Base-by-base conservation (phyloP, 768 basidiomycete genomes). In the Filobasidium floriforme region DNA sequence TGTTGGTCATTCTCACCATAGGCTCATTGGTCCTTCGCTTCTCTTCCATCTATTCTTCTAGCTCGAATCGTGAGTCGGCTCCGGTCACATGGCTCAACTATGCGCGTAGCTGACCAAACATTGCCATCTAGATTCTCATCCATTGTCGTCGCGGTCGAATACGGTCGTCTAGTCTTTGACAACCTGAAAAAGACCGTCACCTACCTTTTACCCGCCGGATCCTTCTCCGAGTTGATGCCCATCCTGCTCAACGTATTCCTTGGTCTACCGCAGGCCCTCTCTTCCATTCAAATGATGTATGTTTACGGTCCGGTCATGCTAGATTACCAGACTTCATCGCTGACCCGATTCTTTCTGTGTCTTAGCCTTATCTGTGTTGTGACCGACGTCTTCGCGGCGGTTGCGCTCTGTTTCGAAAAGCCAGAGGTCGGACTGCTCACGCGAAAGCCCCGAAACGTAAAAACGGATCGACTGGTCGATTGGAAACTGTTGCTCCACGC, bases 211-310 rank as follows among this genome's bases (percentile, higher is more conserved):
- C 68, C 82, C 77, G 81, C 83, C n/a, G 83, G 84, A 26, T 22
- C 82, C 69, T 87, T 85, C 78, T 83, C 84, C 7, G 85, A 86
- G 70, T 79, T 86, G 54, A 84, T 86, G 81, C 85, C 85, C 1
- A 82, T 87, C 62, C 52, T 86, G 7, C 72, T 84, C 61, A 85
- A 83, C 67, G 79, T 84, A 59, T 66, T 85, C 70, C 73, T 86
- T 32, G 86, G 86, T 61, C 83, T 86, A 73, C 86, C 85, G 60
- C 82, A 85, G 60, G 78, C 83, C 7, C 78, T 87, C 44, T 83
- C 84, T 3, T 83, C 82, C 66, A 74, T 85, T 15, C 85, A 86
- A 55, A 78, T 79, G 79, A 70, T 69, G 54, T 57, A 24, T 5
- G 54, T 28, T 12, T 7, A 14, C 5, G 6, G 4, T 26, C 41